These are phyloP conservation scores for Aspergillus ibericus DNA, from an alignment of 2,329 filamentous ascomycete species.

Conservation along the genomic window DNA sequence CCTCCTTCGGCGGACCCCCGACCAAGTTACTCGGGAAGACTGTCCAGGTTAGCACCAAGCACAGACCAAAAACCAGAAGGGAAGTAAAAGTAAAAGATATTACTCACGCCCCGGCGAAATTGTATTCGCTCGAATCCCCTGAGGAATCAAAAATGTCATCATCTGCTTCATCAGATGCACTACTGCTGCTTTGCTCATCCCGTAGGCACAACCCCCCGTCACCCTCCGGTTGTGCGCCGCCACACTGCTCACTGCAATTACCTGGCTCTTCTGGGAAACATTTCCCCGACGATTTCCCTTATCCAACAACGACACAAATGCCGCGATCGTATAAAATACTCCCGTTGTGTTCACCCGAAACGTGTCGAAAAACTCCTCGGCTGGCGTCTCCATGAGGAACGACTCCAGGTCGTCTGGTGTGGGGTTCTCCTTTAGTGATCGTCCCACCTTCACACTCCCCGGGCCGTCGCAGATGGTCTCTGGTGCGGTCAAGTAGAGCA, in stretches of 20 bases:
- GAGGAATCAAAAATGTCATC: slow-evolving; percentile 13
- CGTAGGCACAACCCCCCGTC: slow-evolving; percentile 18
- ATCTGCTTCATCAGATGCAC: slow-evolving; percentile 20
- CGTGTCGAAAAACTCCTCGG: slow-evolving; percentile 26
- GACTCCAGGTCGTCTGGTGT: not conserved
- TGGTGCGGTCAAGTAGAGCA: slow-evolving; percentile 37
- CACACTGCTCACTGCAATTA: slow-evolving; percentile 26
- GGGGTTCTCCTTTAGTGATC: not conserved
- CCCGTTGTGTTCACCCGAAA: slow-evolving; percentile 32
- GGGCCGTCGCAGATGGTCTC: not conserved
- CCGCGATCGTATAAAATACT: slow-evolving; percentile 33
- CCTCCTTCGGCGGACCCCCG: not conserved
- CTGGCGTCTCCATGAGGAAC: slow-evolving; percentile 13
- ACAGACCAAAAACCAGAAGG: not conserved
- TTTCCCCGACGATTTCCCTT: slow-evolving; percentile 25
- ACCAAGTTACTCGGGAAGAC: not conserved
- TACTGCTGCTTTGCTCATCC: slow-evolving; percentile 24
- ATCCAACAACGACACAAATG: slow-evolving; percentile 37
- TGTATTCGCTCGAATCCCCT: slow-evolving; percentile 23
- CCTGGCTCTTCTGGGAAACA: slow-evolving; percentile 22
- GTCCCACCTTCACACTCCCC: not conserved
- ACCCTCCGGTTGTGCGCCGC: slow-evolving; percentile 24
- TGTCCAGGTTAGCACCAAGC: not conserved
- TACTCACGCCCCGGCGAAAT: slow-evolving; percentile 25
- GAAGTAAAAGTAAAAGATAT: too few relatives aligned